Evolutionary conservation across 495 filamentous ascomycete species (phyloP).

Genomic region (Lasiosphaeria hispida): DNA sequence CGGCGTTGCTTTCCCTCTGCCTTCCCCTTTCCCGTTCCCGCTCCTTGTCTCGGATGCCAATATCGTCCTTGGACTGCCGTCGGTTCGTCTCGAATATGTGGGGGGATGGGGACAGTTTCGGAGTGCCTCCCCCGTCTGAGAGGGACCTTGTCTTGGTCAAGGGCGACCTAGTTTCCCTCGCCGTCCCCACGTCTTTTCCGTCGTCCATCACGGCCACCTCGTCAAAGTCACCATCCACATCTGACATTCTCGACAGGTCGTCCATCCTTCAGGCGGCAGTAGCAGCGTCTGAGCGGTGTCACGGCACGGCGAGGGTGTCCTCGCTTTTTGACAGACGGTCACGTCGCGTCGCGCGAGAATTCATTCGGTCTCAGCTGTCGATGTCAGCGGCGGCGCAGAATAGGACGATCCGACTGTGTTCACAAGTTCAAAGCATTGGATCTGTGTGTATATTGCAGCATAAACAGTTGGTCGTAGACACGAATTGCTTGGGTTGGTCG

Average conservation of each 20-base stretch:
- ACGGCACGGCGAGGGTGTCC: no score
- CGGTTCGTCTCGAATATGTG: slow-evolving; percentile 56
- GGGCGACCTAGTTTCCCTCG: slow-evolving; percentile 14
- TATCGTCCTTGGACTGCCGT: slow-evolving; percentile 78
- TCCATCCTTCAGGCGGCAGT: slow-evolving; percentile 1
- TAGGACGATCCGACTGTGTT: no score
- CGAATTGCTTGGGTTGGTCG: no score
- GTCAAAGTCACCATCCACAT: slow-evolving; percentile 21
- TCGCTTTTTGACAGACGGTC: no score
- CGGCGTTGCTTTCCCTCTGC: slow-evolving; percentile 22
- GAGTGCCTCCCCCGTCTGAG: slow-evolving; percentile 50
- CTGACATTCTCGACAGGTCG: slow-evolving; percentile 28
- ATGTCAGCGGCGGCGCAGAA: no score
- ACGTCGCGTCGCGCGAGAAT: no score
- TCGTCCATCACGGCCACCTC: slow-evolving; percentile 21
- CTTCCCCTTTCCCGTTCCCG: slow-evolving; percentile 20
- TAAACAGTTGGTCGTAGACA: no score
- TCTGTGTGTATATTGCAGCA: no score
- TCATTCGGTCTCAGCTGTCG: no score
- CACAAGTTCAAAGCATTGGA: no score
- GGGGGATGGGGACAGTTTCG: slow-evolving; percentile 63
- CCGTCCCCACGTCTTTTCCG: neutral
- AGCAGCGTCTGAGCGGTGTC: no score
- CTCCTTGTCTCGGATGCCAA: slow-evolving; percentile 45
- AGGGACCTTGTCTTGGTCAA: slow-evolving; percentile 44